These are phyloP conservation scores for Boletellus sp. DNA, from an alignment of 768 basidiomycete genomes.

Conservation along the genomic window DNA sequence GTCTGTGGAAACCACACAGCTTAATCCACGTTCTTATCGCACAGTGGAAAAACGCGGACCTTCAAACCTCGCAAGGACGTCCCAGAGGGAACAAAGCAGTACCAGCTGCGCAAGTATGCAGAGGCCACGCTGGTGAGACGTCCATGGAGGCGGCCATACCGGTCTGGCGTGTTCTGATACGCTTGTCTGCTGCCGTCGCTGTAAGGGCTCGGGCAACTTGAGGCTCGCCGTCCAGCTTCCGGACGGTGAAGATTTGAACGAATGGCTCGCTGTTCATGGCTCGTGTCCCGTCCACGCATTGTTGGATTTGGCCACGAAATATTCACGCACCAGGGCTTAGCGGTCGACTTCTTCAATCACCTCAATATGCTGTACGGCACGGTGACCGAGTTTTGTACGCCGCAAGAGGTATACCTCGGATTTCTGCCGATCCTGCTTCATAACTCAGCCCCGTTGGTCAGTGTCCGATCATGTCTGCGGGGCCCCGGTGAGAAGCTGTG, in stretches of 20 bases:
- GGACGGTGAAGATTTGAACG: slow-evolving; percentile 94
- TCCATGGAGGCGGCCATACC: not conserved
- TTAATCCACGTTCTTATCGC: slow-evolving; percentile 5
- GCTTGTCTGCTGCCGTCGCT: not conserved
- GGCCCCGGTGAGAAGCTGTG: slow-evolving; percentile 63
- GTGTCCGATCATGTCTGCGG: slow-evolving; percentile 97
- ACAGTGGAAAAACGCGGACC: slow-evolving; percentile 87
- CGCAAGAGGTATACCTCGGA: slow-evolving; percentile 66
- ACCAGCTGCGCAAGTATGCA: slow-evolving; percentile 95
- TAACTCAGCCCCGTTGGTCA: slow-evolving; percentile 28
- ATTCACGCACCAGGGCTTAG: slow-evolving; percentile 40
- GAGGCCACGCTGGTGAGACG: slow-evolving; percentile 80
- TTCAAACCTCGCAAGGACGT: slow-evolving; percentile 96
- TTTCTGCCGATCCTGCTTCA: slow-evolving; percentile 1
- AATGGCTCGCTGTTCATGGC: slow-evolving; percentile 99
- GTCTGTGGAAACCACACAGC: slow-evolving; percentile 8
- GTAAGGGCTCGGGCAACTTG: slow-evolving; percentile 96
- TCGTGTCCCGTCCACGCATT: slow-evolving; percentile 35
- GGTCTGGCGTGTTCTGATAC: slow-evolving; percentile 11
- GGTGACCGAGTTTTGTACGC: slow-evolving; percentile 95
- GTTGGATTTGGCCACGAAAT: not conserved
- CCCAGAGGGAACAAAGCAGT: slow-evolving; percentile 95
- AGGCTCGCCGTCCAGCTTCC: slow-evolving; percentile 89
- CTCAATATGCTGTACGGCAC: slow-evolving; percentile 99
- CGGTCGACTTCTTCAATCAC: slow-evolving; percentile 99